Percentiles rank a stretch among this genome's conserved stretches.
Evolutionary conservation across 2,329 filamentous ascomycete genomes (phyloP).

Genomic region (Cercospora canescens): DNA sequence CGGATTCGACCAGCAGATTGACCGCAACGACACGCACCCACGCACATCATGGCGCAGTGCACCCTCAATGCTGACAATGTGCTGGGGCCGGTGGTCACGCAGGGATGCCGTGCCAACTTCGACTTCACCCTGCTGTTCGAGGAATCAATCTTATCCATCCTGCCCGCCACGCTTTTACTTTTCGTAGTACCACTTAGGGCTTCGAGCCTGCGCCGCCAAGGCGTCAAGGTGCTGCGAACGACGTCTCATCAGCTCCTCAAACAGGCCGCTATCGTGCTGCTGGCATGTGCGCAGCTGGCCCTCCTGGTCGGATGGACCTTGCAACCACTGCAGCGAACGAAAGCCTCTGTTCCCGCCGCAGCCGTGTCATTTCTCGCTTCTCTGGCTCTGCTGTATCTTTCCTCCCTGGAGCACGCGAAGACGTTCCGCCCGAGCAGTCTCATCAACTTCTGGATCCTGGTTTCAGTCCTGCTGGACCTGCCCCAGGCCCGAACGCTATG

Average conservation of each 20-base stretch:
- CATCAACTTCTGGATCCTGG: constrained; percentile 24
- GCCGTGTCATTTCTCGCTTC: constrained; percentile 21
- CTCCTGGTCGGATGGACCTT: constrained; percentile 21
- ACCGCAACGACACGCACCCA: background rate
- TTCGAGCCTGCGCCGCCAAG: constrained; percentile 18
- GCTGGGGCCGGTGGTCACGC: constrained; percentile 21
- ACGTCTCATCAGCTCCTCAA: constrained; percentile 18
- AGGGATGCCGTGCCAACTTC: constrained; percentile 22
- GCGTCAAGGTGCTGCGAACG: constrained; percentile 20
- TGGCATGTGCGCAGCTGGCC: constrained; percentile 20
- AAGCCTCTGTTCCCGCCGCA: constrained; percentile 21
- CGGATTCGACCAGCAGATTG: background rate
- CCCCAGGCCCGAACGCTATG: constrained; percentile 27
- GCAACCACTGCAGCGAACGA: constrained; percentile 16
- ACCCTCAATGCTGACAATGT: constrained; percentile 15
- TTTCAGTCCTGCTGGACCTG: constrained; percentile 22
- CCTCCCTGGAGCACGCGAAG: constrained; percentile 21
- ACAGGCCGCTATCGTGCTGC: constrained; percentile 14
- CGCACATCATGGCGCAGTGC: constrained; percentile 10
- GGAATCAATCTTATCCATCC: constrained; percentile 26
- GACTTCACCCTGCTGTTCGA: constrained; percentile 31
- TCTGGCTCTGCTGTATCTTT: constrained; percentile 21
- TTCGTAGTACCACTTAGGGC: constrained; percentile 19
- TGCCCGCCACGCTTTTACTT: constrained; percentile 22
- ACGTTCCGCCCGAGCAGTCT: constrained; percentile 21